These are phyloP conservation scores for Rehmannia glutinosa DNA, from an alignment of 257 asterid genomes.

Conservation along the genomic window DNA sequence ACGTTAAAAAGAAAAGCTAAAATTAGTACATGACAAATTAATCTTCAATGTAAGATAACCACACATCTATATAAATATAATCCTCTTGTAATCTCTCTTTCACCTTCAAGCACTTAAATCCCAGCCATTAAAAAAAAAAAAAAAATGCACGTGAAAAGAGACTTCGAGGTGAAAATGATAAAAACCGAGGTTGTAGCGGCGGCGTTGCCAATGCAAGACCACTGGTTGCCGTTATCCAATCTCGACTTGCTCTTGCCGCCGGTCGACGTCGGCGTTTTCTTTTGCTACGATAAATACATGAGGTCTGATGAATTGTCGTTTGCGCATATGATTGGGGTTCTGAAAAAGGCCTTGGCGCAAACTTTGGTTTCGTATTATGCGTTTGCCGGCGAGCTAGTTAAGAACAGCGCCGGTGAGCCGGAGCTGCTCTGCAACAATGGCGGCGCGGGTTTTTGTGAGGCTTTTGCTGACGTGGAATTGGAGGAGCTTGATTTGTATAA, in stretches of 20 bases:
- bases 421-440: constrained; percentile 59
- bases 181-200: constrained; percentile 53
- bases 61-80: too few relatives aligned
- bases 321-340: constrained; percentile 13
- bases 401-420: constrained; percentile 51
- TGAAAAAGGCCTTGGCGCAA: constrained; percentile 51
- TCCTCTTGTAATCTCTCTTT: too few relatives aligned
- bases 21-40: too few relatives aligned
- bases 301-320: constrained; percentile 17
- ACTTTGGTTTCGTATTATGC: constrained; percentile 44
- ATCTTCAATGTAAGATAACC: too few relatives aligned
- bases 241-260: constrained; percentile 75
- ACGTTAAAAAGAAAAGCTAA: too few relatives aligned
- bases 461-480: constrained; percentile 40
- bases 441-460: constrained; percentile 63
- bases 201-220: constrained; percentile 50
- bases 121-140: background rate
- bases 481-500: constrained; percentile 45
- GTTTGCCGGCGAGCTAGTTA: constrained; percentile 43
- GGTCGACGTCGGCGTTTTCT: constrained; percentile 52
- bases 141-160: constrained; percentile 23
- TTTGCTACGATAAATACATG: constrained; percentile 38
- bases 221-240: constrained; percentile 64
- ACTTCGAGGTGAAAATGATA: constrained; percentile 32
- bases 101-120: too few relatives aligned